A percentile compares a stretch with the other conserved stretches of the same genome.
These are phyloP conservation scores for Aspergillus ustus DNA, from an alignment of 2,329 filamentous ascomycete genomes.

Conservation along the genomic window DNA sequence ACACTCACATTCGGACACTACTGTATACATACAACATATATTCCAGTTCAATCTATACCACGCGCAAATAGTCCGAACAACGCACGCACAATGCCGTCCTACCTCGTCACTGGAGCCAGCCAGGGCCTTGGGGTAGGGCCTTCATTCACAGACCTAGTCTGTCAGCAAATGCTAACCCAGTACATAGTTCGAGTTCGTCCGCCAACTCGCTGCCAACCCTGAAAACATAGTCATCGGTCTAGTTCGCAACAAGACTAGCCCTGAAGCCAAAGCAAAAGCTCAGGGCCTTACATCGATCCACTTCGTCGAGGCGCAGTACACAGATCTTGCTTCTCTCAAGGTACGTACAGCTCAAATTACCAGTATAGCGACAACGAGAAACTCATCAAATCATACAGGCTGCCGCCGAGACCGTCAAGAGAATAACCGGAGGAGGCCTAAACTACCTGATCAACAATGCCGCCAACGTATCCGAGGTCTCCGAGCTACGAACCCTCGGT, in stretches of 20 bases:
- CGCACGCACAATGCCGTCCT: not conserved
- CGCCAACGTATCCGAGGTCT: slow-evolving; percentile 39
- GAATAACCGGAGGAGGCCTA: slow-evolving; percentile 36
- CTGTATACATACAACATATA: not conserved
- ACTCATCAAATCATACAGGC: no score
- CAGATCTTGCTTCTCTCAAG: slow-evolving; percentile 45
- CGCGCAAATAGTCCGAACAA: not conserved
- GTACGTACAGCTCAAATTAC: slow-evolving; percentile 10
- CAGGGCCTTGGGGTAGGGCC: not conserved
- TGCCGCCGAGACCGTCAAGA: slow-evolving; percentile 7
- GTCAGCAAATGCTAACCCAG: slow-evolving; percentile 44
- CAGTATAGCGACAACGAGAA: no score
- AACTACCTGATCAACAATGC: slow-evolving; percentile 61
- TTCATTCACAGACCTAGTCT: not conserved
- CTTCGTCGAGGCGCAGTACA: slow-evolving; percentile 53
- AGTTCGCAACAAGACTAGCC: slow-evolving; percentile 52
- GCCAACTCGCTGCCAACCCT: slow-evolving; percentile 49
- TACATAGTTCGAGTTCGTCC: slow-evolving; percentile 56
- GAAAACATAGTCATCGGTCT: slow-evolving; percentile 53
- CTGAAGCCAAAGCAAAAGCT: slow-evolving; percentile 49
- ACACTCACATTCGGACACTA: no score
- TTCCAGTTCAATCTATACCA: not conserved
- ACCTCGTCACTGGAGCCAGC: not conserved
- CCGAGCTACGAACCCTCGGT: slow-evolving; percentile 37
- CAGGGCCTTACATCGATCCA: slow-evolving; percentile 46